These are phyloP conservation scores for Tylopilus sp. DNA, from an alignment of 1,284 basidiomycete species.

Conservation along the genomic window DNA sequence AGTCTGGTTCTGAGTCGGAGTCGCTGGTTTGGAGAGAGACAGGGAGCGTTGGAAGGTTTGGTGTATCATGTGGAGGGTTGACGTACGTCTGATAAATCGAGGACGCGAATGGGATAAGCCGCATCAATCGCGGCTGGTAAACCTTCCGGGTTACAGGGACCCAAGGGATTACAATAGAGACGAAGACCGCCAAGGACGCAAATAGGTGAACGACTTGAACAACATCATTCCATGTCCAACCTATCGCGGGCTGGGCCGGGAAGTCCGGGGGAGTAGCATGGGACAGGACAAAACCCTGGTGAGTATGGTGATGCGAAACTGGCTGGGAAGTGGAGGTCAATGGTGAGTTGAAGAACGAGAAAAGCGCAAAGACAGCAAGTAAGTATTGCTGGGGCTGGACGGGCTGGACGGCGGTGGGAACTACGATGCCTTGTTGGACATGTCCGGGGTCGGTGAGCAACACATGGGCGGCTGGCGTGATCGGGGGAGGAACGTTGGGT, in stretches of 20 bases:
- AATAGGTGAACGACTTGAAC: slow-evolving; percentile 57
- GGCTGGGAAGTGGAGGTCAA: slow-evolving; percentile 41
- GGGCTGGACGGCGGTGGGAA: slow-evolving; percentile 15
- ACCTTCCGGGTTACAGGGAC: slow-evolving; percentile 32
- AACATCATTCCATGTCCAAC: slow-evolving; percentile 47
- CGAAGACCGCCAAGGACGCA: slow-evolving; percentile 56
- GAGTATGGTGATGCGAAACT: slow-evolving; percentile 33
- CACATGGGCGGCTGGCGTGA: slow-evolving; percentile 15
- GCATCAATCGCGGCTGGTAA: slow-evolving; percentile 19
- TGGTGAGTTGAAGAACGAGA: slow-evolving; percentile 73
- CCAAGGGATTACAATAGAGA: slow-evolving; percentile 53
- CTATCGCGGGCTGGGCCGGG: slow-evolving; percentile 9
- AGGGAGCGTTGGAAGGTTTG: slow-evolving; percentile 24
- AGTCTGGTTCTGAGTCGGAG: slow-evolving; percentile 27
- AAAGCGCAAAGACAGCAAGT: slow-evolving; percentile 68
- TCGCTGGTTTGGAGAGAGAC: slow-evolving; percentile 25
- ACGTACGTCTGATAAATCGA: slow-evolving; percentile 7
- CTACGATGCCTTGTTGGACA: slow-evolving; percentile 12
- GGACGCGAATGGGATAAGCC: slow-evolving; percentile 25
- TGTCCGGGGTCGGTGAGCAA: slow-evolving; percentile 15
- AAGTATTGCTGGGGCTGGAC: slow-evolving; percentile 55
- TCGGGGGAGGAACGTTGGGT: slow-evolving; percentile 27
- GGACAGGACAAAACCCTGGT: slow-evolving; percentile 40
- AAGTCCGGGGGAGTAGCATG: slow-evolving; percentile 16
- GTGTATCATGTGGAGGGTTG: slow-evolving; percentile 3